Evolutionary conservation across 768 basidiomycete genomes (phyloP), one percentile per base, ranked within the genome.

Genomic region (Mycena maculata): DNA sequence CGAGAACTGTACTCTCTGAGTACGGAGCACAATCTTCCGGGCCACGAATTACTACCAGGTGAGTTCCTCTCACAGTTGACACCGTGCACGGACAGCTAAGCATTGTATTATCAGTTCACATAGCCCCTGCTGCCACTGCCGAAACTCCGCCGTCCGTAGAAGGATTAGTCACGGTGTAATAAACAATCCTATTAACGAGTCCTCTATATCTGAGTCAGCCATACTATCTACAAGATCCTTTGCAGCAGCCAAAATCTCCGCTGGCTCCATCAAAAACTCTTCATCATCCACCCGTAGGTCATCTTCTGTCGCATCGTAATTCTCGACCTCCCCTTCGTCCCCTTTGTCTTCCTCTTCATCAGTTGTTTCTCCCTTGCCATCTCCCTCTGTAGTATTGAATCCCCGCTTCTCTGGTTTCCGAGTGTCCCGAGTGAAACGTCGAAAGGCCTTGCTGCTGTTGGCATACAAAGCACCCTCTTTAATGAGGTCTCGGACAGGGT

Each of bases 281-380:
- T 65, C 64, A 23, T 65, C 64, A 11, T 65, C 64, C 1, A 36
- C 41, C 18, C 57, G 48, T 38, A 65, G 38, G 41, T 65, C 64
- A 0, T 59, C 64, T 36, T 65, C 54, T 2, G 47, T 45, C 11
- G 56, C n/a, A 9, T 39, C 30, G 5, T 65, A 56, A 15, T 57
- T 36, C n/a, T 64, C 49, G 2, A 5, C 31, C 13, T 52, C n/a
- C 0, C 15, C 56, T 2, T 38, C 50, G 3, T 49, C 56, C 11
- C 13, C 48, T 6, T 45, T 49, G 1, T 28, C 57, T 7, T 49
- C 36, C 9, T 50, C 55, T 25, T 31, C 55, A 1, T 25, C 27
- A 18, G 27, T 25, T 18, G 13, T 18, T 1, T 28, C 41, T 5
- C 36, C 44, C n/a, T n/a, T n/a, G n/a, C n/a, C n/a, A n/a, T n/a